Evolutionary conservation across 2,329 filamentous ascomycete genomes (phyloP).

Genomic region (Magnaporthiopsis rhizophila): DNA sequence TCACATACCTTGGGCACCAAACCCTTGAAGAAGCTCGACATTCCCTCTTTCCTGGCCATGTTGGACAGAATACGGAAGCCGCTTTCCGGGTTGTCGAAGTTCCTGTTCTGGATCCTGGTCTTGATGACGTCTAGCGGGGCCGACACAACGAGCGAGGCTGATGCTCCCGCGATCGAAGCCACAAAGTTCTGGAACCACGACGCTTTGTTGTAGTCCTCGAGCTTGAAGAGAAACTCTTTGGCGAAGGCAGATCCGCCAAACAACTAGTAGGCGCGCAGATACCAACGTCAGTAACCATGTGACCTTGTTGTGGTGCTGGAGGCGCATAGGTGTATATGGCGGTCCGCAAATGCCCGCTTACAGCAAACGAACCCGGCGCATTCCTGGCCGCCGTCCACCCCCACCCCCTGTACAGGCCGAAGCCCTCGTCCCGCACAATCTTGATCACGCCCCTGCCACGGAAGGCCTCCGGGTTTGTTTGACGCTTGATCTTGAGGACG

Average conservation of each 20-base stretch:
- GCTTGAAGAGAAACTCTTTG: constrained; percentile 88
- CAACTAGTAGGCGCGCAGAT: constrained; percentile 51
- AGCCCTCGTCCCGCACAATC: constrained; percentile 90
- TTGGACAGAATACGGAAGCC: constrained; percentile 86
- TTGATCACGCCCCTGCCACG: constrained; percentile 81
- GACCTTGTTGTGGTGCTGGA: neutral
- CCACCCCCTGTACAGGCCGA: constrained; percentile 92
- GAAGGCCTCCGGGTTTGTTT: constrained; percentile 98
- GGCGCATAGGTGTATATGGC: neutral
- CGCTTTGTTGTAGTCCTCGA: constrained; percentile 92
- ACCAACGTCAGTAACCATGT: neutral
- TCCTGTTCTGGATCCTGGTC: constrained; percentile 95
- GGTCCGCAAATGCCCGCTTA: constrained; percentile 34
- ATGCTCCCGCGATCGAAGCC: constrained; percentile 90
- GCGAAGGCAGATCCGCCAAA: constrained; percentile 96
- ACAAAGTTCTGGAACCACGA: constrained; percentile 95
- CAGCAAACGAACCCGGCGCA: constrained; percentile 91
- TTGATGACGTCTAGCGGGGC: constrained; percentile 96
- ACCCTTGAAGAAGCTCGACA: constrained; percentile 92
- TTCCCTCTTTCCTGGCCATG: constrained; percentile 88
- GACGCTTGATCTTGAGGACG: constrained; percentile 98
- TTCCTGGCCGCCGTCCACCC: constrained; percentile 97
- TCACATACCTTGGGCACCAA: constrained; percentile 71
- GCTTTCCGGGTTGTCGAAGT: constrained; percentile 96
- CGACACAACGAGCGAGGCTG: constrained; percentile 91